Evolutionary conservation across 2,329 filamentous ascomycete genomes (phyloP), one percentile per base, ranked within the genome.

Genomic region (Aspergillaceae sp.): DNA sequence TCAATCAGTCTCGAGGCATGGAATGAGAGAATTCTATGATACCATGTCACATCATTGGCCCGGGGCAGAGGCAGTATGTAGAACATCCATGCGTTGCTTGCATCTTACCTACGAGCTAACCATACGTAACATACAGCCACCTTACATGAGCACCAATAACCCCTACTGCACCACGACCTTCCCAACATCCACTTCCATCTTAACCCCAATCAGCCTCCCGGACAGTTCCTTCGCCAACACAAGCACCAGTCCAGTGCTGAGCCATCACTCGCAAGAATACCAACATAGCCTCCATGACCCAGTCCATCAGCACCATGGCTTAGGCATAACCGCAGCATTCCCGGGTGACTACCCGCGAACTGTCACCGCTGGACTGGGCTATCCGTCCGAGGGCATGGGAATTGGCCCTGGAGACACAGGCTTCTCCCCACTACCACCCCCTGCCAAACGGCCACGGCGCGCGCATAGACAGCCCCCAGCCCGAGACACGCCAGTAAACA

Each of bases 181-280:
- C 40, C 58, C 57, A 47, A 47, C 19, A 19, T 19, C 61, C 35
- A 46, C 51, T 11, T 50, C 56, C 44, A 56, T 66, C 40, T 52
- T 68, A 36, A 69, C 67, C 3, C 66, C 68, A 30, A 61, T 68
- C 52, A 69, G 67, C 45, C 58, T 70, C 9, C 57, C 64, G 3
- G 65, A 67, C 46, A 63, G 47, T 52, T 58, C 62, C 32, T 64
- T 65, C 45, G 46, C 51, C 27, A 56, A 59, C 43, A 43, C 58
- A 10, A 53, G 57, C 42, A 57, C 61, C 3, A 69, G 64, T 42
- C 64, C 67, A 29, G 61, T 57, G 9, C 49, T 67, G 45, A 66
- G 60, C 45, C 60, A 65, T 42, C 64, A 64, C 34, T 66, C 64
- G 10, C 65, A 62, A 48, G 67, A 68, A 10, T 65, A 63, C 41